Percentiles rank a stretch among this genome's conserved stretches.
Conservation (phyloP, 495 filamentous ascomycete genomes). For the Neurospora sp. region DNA sequence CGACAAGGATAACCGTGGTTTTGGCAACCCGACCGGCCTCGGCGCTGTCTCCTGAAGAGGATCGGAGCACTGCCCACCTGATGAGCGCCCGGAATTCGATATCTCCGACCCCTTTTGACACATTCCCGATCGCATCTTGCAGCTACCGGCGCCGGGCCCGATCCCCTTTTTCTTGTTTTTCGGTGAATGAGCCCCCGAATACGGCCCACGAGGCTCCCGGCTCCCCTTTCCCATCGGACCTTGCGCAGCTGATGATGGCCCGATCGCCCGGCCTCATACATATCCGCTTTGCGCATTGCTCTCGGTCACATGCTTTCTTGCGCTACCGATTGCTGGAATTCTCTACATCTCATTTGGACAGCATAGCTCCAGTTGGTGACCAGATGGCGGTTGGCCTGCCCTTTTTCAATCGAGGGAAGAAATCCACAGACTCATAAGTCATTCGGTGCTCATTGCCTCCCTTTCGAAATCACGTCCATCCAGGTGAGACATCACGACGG, state of each 20-base stretch:
- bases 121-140: not conserved
- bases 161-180: not conserved
- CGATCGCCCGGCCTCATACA: not conserved
- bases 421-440: not conserved
- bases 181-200: not conserved
- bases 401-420: not conserved
- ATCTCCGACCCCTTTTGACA: not conserved
- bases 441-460: not conserved
- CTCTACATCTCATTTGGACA: not conserved
- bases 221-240: not conserved
- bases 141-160: not conserved
- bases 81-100: not conserved
- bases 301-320: not conserved
- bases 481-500: not conserved
- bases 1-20: not conserved
- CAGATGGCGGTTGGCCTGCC: not conserved
- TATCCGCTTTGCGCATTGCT: not conserved
- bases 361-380: not conserved
- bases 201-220: not conserved
- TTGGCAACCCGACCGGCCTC: not conserved
- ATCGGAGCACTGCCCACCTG: not conserved
- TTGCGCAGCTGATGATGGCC: not conserved
- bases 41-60: not conserved
- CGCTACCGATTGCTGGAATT: not conserved
- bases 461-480: not conserved